Base-by-base conservation (phyloP, 73 alveolate genomes). In the Diophrys sp. region DNA sequence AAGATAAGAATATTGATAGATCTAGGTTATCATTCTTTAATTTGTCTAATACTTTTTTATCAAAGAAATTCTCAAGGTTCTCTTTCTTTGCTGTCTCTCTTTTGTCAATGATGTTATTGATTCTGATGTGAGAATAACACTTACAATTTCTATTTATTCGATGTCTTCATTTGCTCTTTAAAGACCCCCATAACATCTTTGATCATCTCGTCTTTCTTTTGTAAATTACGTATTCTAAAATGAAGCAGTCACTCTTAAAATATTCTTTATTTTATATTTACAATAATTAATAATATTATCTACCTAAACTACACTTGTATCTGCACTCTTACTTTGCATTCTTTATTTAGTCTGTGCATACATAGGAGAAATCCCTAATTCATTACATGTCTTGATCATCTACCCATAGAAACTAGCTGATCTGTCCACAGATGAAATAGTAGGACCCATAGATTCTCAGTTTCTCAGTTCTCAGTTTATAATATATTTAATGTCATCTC, bases 1-100 rank as follows among this genome's bases (percentile, higher is more conserved):
- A 54, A 29, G 31, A 54, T n/a, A 77, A 27, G 62, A 66, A 77
- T n/a, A 77, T 62, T 5, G 81, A 73, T 2, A 73, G 14, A 44
- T 24, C 70, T 8, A 18, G 34, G 0, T 28, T 23, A 33, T 54
- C 53, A 5, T 33, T 53, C 54, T 33, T 73, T 27, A 73, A 73
- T n/a, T 54, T 73, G 72, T 53, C 54, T 5, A 73, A 11, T 11
- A 44, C 62, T 44, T 44, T 11, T 44, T 44, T 44, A 44, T 44
- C 62, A 44, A 44, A 44, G 62, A 44, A 44, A 44, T 44, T 44
- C 62, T 44, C 62, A 11, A 44, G 62, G 18, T 44, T 44, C 18
- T 44, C 62, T 44, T 44, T 44, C 18, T 44, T 44, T 5, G 62
- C 62, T 11, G 18, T 44, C 62, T 44, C 18, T 11, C 18, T 44